Conservation (phyloP, 768 basidiomycete species). For the Sistotremastrum suecicum region DNA sequence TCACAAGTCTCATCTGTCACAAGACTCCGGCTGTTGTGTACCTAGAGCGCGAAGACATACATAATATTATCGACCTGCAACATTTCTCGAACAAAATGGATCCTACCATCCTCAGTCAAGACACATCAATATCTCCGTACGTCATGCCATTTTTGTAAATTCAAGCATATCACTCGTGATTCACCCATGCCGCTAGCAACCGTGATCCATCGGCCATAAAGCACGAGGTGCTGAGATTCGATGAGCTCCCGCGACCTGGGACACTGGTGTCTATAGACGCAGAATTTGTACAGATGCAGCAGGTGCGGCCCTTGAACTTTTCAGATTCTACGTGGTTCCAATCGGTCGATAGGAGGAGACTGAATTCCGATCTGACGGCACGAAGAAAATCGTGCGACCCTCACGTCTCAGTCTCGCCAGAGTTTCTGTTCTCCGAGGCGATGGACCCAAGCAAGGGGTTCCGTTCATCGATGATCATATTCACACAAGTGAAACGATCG, state of each 20-base stretch:
- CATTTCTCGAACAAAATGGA: constrained; percentile 55
- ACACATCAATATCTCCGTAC: constrained; percentile 80
- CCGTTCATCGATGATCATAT: constrained; percentile 99
- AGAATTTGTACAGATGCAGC: constrained; percentile 95
- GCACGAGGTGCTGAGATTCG: constrained; percentile 55
- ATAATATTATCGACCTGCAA: constrained; percentile 44
- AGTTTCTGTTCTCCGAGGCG: constrained; percentile 85
- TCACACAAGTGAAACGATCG: constrained; percentile 87
- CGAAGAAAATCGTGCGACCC: constrained; percentile 83
- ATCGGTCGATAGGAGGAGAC: constrained; percentile 61
- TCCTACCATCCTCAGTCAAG: constrained; percentile 60
- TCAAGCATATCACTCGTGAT: background rate
- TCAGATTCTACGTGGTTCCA: background rate
- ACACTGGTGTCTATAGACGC: constrained; percentile 92
- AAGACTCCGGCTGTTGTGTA: constrained; percentile 87
- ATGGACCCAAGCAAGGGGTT: constrained; percentile 62
- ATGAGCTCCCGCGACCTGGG: constrained; percentile 76
- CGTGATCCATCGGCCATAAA: constrained; percentile 60
- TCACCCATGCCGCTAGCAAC: constrained; percentile 32
- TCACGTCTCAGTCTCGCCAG: constrained; percentile 85
- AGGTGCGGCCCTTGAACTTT: constrained; percentile 28
- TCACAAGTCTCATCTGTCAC: constrained; percentile 9
- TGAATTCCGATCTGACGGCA: constrained; percentile 89
- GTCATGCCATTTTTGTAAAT: constrained; percentile 11
- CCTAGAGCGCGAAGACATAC: constrained; percentile 59